Base-by-base conservation (phyloP, 345 rosid genomes). In the Eucalyptus pauciflora region DNA sequence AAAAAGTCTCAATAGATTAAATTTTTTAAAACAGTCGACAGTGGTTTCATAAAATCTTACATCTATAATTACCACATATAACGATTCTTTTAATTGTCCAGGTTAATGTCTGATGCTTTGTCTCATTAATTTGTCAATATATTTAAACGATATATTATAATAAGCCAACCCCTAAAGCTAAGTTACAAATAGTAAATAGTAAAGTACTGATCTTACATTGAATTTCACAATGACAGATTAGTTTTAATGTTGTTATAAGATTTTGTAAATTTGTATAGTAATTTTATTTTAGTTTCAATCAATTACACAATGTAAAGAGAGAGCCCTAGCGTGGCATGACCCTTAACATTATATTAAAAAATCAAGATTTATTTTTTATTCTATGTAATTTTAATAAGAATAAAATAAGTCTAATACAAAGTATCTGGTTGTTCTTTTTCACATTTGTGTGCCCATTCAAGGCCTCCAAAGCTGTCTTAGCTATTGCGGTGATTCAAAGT, bases 401-500 rank as follows among this genome's bases (percentile, higher is more conserved):
- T 83, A 83, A 45, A 83, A 22, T 83, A 83, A 45, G 51, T 85
- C 33, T 46, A 85, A 85, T 12, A 24, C 33, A 46, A 69, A 69
- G 80, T 69, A 69, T 31, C 80, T 16, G 4, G 45, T 69, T 64
- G 76, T 17, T 25, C 27, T 49, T 50, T 64, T 90, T 90, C 96
- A 93, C 25, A 90, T 81, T 80, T 16, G 87, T 86, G 54, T 58
- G 87, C 94, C 94, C 96, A 90, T 93, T 90, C 92, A 95, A 79
- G 86, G 89, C 91, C 45, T 92, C 92, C 87, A 94, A 76, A 86
- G 96, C 97, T 69, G 88, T 92, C 90, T 86, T 94, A 69, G 97
- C 97, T 86, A 91, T 80, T 94, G 93, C 89, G 95, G 90, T 85
- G 88, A 85, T 86, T 91, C 87, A 89, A 95, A 95, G 91, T 90